Evolutionary conservation across 2,329 filamentous ascomycete genomes (phyloP), one percentile per base, ranked within the genome.

Genomic region (Colletotrichum sp.): DNA sequence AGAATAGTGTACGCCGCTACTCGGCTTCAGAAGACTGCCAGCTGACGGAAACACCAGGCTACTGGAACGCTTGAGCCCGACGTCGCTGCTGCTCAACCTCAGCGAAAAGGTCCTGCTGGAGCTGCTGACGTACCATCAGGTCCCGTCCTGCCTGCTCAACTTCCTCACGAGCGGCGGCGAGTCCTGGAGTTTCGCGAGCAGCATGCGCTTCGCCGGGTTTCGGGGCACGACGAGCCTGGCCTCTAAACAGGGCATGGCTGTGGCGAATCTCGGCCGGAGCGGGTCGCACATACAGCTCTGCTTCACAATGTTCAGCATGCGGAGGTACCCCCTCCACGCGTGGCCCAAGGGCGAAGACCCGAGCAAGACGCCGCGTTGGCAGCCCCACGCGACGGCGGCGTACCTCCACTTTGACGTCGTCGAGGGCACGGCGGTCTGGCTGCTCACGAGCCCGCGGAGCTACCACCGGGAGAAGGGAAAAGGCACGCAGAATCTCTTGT

Each of bases 341-440:
- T 16, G 71, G 10, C 72, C 72, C 12, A 15, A 12, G 10, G 69
- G 58, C 5, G 52, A 22, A 10, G 55, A 72, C 22, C 55, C 68
- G 4, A 48, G 18, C 27, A 56, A 22, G 8, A 72, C 72, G 16
- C 55, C 68, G 64, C 61, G 69, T 27, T 72, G 72, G 72, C 60
- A 72, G 69, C 60, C 72, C 30, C 72, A 75, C 39, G 61, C 69
- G 22, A 55, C 61, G 30, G 69, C 55, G 15, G 18, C 66, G 30
- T 75, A 72, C 36, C 18, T 75, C 25, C 61, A 62, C 39, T 58
- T 75, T 15, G 72, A 75, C 55, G 25, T 72, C 18, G 30, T 66
- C 12, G 72, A 72, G 28, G 72, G 69, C 48, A 66, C 72, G 32
- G 72, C 69, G 15, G 39, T 75, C 16, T 75, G 72, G 72, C 16